phyloP scores from a whole-genome alignment of 306 rosid species.

The Astragalus glycyphyllos region DNA sequence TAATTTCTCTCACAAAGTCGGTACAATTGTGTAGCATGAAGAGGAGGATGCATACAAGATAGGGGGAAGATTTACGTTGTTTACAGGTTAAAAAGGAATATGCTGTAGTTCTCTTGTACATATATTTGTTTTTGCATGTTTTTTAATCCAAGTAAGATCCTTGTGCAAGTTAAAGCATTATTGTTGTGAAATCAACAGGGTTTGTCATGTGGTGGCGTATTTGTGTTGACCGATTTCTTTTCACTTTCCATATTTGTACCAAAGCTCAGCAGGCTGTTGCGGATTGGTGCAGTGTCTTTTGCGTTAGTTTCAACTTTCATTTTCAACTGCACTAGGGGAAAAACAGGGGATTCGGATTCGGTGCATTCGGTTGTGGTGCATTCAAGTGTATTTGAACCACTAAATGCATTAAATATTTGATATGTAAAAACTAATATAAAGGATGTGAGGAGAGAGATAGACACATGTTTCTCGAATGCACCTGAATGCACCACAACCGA shows the following conservation, averaged over 20 bases:
- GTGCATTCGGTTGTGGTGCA: too few relatives aligned
- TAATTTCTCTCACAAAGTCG: constrained; percentile 42
- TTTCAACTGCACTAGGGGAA: background rate
- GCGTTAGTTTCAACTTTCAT: background rate
- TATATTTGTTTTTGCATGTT: constrained; percentile 32
- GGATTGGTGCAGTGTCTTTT: background rate
- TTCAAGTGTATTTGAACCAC: too few relatives aligned
- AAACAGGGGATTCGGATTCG: too few relatives aligned
- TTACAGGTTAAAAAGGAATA: constrained; percentile 44
- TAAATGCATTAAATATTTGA: too few relatives aligned
- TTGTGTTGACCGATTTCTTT: background rate
- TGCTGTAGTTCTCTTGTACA: constrained; percentile 47
- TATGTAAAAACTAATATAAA: too few relatives aligned
- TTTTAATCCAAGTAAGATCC: constrained; percentile 45
- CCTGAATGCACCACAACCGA: too few relatives aligned
- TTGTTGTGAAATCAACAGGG: constrained; percentile 29
- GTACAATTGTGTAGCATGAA: constrained; percentile 60
- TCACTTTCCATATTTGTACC: constrained; percentile 28
- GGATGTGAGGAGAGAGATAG: too few relatives aligned
- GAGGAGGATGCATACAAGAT: constrained; percentile 51
- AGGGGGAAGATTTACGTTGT: constrained; percentile 44
- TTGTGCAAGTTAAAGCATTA: constrained; percentile 40
- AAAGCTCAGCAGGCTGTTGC: background rate
- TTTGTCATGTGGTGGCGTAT: constrained; percentile 29
- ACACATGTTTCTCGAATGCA: too few relatives aligned